Percentiles rank a stretch among this genome's conserved stretches.
phyloP scores from a whole-genome alignment of 108 stramenopile genomes.

The Nitzschia inconspicua region DNA sequence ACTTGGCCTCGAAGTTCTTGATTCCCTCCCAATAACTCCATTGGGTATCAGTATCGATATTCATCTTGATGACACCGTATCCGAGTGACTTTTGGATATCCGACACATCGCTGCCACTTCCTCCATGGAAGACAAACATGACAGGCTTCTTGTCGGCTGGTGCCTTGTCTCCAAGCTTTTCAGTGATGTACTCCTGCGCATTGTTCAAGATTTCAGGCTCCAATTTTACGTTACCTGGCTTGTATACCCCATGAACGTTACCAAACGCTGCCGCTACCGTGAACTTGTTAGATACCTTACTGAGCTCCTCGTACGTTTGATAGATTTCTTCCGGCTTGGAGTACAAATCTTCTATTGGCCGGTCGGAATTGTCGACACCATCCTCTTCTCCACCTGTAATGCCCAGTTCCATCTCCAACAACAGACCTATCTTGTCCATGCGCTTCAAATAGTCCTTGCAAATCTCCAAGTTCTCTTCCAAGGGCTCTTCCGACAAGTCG shows the following conservation, averaged over 20 bases:
- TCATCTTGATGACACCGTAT: conserved; percentile 95
- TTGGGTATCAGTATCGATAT: conserved; percentile 97
- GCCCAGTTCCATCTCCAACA: conserved; percentile 94
- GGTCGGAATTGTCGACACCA: conserved; percentile 89
- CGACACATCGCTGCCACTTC: conserved; percentile 74
- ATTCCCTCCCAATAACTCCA: conserved; percentile 91
- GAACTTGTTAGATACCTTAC: conserved; percentile 70
- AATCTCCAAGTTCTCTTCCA: conserved; percentile 91
- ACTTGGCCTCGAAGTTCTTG: conserved; percentile 71
- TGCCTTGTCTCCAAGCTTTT: conserved; percentile 78
- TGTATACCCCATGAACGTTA: conserved; percentile 94
- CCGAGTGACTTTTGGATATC: conserved; percentile 81
- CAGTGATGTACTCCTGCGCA: conserved; percentile 78
- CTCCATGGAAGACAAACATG: conserved; percentile 93
- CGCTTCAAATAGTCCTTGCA: conserved; percentile 80
- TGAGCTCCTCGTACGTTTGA: conserved; percentile 70
- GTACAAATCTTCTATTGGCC: conserved; percentile 83
- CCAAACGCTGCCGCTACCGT: conserved; percentile 93
- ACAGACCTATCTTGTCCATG: conserved; percentile 79
- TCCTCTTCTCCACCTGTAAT: conserved; percentile 96
- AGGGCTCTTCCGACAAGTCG: conserved; percentile 90
- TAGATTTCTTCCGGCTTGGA: conserved; percentile 91
- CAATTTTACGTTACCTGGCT: conserved; percentile 89
- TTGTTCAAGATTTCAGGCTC: conserved; percentile 84
- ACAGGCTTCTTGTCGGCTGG: conserved; percentile 81